phyloP scores from a whole-genome alignment of 1,139 yeast species.

The Scheffersomyces stambukii region DNA sequence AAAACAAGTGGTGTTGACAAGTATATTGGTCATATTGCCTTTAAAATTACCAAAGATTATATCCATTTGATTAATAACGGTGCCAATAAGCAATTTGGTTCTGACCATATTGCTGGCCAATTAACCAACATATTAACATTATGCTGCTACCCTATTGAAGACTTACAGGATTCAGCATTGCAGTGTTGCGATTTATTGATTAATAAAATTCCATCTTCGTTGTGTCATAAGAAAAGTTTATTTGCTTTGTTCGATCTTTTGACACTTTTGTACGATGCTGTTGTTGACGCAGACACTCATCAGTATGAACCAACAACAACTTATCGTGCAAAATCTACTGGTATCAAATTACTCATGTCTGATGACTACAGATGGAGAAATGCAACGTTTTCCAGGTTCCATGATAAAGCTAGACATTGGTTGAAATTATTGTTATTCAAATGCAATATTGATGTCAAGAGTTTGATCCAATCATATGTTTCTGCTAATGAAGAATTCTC shows the following conservation, averaged over 20 bases:
- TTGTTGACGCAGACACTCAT: slow-evolving; percentile 72
- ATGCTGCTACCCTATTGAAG: slow-evolving; percentile 74
- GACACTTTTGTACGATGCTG: slow-evolving; percentile 71
- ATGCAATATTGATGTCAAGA: slow-evolving; percentile 70
- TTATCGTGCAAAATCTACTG: slow-evolving; percentile 56
- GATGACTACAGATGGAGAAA: slow-evolving; percentile 80
- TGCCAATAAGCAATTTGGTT: slow-evolving; percentile 47
- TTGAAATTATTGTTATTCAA: slow-evolving; percentile 47
- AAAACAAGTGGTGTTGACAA: slow-evolving; percentile 69
- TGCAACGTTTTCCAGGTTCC: slow-evolving; percentile 58
- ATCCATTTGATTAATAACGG: slow-evolving; percentile 43
- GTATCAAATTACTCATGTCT: slow-evolving; percentile 61
- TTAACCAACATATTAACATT: slow-evolving; percentile 62
- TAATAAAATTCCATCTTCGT: slow-evolving; percentile 67
- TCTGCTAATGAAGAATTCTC: slow-evolving; percentile 40
- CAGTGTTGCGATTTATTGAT: slow-evolving; percentile 73
- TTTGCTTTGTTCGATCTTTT: slow-evolving; percentile 79
- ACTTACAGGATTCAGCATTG: slow-evolving; percentile 77
- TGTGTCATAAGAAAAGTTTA: slow-evolving; percentile 70
- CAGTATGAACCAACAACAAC: slow-evolving; percentile 79
- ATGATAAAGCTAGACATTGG: slow-evolving; percentile 65
- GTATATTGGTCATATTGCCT: slow-evolving; percentile 62
- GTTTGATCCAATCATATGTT: slow-evolving; percentile 69
- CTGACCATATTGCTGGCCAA: slow-evolving; percentile 65
- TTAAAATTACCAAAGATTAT: slow-evolving; percentile 57